phyloP scores from a whole-genome alignment of 495 filamentous ascomycete genomes.

The Pyrenopolyporus hunteri region DNA sequence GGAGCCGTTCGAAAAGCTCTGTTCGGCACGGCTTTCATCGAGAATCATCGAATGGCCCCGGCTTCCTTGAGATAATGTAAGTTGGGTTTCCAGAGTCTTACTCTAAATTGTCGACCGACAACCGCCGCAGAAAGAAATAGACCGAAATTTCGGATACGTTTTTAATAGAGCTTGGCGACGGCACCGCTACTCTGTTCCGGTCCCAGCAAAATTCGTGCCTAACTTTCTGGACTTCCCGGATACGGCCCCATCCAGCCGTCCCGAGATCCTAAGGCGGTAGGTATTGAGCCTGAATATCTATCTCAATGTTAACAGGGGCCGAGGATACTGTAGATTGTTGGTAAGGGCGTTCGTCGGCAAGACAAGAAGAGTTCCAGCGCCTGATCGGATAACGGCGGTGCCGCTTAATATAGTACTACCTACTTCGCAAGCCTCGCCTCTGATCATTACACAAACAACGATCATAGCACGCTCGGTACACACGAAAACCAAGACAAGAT shows the following conservation, averaged over 20 bases:
- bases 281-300: not conserved
- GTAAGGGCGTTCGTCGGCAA: not conserved
- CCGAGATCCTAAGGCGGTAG: slow-evolving; percentile 36
- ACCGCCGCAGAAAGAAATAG: slow-evolving; percentile 25
- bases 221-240: slow-evolving; percentile 22
- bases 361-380: not conserved
- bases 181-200: slow-evolving; percentile 7
- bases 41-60: slow-evolving; percentile 9
- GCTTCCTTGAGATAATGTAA: slow-evolving; percentile 10
- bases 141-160: slow-evolving; percentile 1
- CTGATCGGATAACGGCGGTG: not conserved
- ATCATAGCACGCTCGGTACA: not conserved
- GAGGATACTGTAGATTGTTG: not conserved
- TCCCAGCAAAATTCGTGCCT: slow-evolving; percentile 1
- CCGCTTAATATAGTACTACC: not conserved
- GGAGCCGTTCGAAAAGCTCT: slow-evolving; percentile 7
- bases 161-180: slow-evolving; percentile 26
- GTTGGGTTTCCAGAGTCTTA: not conserved
- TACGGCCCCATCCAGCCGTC: slow-evolving; percentile 23
- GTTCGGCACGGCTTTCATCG: not conserved
- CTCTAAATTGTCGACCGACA: slow-evolving; percentile 19
- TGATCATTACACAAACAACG: too few relatives aligned
- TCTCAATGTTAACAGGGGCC: not conserved
- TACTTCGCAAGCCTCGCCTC: not conserved
- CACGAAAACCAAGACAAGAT: not conserved